phyloP scores from a whole-genome alignment of 2,329 filamentous ascomycete genomes.

The Alternaria metachromatica region DNA sequence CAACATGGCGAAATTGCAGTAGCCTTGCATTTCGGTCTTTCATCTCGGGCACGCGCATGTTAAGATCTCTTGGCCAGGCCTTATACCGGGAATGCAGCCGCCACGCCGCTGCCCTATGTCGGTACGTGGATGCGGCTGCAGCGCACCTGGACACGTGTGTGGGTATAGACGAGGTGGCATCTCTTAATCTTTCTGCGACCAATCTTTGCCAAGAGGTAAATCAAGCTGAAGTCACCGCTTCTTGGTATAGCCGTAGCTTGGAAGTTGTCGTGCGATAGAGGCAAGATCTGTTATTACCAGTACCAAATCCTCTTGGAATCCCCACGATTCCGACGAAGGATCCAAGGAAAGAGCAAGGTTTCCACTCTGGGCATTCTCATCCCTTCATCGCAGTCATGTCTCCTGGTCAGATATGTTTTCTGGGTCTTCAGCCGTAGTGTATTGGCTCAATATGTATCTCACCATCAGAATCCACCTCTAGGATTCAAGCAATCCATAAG shows the following conservation, averaged over 20 bases:
- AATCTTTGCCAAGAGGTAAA: not conserved
- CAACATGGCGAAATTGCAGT: slow-evolving; percentile 11
- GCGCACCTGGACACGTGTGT: not conserved
- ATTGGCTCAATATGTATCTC: not conserved
- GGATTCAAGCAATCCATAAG: slow-evolving; percentile 1
- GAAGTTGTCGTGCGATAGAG: not conserved
- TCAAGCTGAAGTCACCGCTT: not conserved
- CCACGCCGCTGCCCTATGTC: slow-evolving; percentile 4
- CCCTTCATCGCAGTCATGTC: not conserved
- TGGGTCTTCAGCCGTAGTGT: not conserved
- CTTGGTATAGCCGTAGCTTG: not conserved
- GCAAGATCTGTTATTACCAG: not conserved
- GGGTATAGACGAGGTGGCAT: slow-evolving; percentile 1
- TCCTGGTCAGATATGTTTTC: not conserved
- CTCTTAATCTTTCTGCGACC: slow-evolving; percentile 2
- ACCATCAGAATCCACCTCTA: not conserved
- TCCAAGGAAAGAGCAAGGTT: not conserved
- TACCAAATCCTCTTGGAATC: not conserved
- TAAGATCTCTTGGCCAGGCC: slow-evolving; percentile 8
- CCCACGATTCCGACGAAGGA: not conserved
- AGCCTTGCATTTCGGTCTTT: slow-evolving; percentile 2
- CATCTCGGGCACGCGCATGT: not conserved
- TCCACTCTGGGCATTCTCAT: not conserved
- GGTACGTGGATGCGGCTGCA: slow-evolving; percentile 1
- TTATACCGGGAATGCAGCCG: slow-evolving; percentile 4